These are phyloP conservation scores for Cyberlindnera veronae DNA, from an alignment of 805 yeast species.

Conservation along the genomic window DNA sequence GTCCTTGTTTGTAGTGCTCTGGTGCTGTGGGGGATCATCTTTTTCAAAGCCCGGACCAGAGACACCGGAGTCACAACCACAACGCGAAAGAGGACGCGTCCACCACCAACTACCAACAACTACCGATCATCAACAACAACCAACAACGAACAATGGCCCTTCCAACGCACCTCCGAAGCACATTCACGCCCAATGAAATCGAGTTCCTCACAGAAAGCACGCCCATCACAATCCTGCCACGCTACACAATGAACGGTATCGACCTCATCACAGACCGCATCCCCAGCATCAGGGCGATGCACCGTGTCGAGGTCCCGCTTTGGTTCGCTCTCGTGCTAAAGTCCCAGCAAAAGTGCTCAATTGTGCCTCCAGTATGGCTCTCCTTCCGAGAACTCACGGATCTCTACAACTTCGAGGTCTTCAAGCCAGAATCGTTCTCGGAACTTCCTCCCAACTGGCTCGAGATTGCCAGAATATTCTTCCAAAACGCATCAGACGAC, in stretches of 20 bases:
- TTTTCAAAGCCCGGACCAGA: too few species aligned
- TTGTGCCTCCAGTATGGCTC: conserved; percentile 87
- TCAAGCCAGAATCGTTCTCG: conserved; percentile 56
- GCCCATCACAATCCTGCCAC: conserved; percentile 68
- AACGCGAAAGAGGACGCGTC: too few species aligned
- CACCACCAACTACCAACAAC: too few species aligned
- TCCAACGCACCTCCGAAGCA: conserved; percentile 49
- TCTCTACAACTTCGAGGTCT: conserved; percentile 64
- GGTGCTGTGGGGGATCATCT: too few species aligned
- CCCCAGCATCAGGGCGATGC: conserved; percentile 63
- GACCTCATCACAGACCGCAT: conserved; percentile 58
- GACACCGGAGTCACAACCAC: too few species aligned
- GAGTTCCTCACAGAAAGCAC: conserved; percentile 85
- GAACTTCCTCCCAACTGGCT: conserved; percentile 87
- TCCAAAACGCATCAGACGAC: conserved; percentile 73
- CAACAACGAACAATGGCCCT: conserved; percentile 69
- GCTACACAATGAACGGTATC: conserved; percentile 64
- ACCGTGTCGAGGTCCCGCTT: conserved; percentile 67
- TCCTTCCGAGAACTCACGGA: conserved; percentile 48
- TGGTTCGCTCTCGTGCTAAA: conserved; percentile 87
- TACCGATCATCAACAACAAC: too few species aligned
- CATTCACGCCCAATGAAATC: conserved; percentile 72
- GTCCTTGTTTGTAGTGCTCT: too few species aligned
- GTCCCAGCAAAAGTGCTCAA: conserved; percentile 80
- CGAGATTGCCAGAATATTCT: conserved; percentile 67